A percentile compares a stretch with the other conserved stretches of the same genome.
Evolutionary conservation across 2,329 filamentous ascomycete genomes (phyloP).

Genomic region (Chaetothyriales sp.): DNA sequence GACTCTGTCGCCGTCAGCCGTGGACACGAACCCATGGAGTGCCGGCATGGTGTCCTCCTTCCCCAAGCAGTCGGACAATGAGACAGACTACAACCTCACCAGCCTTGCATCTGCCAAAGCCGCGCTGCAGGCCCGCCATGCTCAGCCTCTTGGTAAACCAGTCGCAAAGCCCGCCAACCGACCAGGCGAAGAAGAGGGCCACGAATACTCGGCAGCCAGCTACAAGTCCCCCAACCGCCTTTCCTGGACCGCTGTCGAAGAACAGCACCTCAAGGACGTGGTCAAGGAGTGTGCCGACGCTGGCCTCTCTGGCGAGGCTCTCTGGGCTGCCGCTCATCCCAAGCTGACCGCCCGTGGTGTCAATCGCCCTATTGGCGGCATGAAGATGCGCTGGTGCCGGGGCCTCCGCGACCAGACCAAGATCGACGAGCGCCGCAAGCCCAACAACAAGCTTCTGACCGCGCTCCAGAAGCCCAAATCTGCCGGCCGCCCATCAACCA

Average conservation of each 20-base stretch:
- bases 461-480: neutral
- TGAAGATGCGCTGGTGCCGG: conserved; percentile 1
- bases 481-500: neutral
- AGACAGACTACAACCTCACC: neutral
- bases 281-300: neutral
- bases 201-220: neutral
- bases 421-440: conserved; percentile 2
- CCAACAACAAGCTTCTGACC: conserved; percentile 1
- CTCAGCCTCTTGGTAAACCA: neutral
- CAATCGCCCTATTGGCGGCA: neutral
- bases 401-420: neutral
- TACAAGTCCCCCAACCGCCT: neutral
- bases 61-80: neutral
- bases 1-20: neutral
- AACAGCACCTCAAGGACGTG: neutral
- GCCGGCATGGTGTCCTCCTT: neutral
- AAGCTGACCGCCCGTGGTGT: neutral
- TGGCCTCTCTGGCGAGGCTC: conserved; percentile 1
- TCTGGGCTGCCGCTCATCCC: neutral
- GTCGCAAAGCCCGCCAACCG: neutral
- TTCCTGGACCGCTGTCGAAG: conserved; percentile 1
- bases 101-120: neutral
- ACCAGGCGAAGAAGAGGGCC: neutral
- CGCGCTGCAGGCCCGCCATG: neutral
- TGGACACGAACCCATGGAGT: neutral